Conservation (phyloP, 495 filamentous ascomycete genomes). For the Mytilinidion resinicola region DNA sequence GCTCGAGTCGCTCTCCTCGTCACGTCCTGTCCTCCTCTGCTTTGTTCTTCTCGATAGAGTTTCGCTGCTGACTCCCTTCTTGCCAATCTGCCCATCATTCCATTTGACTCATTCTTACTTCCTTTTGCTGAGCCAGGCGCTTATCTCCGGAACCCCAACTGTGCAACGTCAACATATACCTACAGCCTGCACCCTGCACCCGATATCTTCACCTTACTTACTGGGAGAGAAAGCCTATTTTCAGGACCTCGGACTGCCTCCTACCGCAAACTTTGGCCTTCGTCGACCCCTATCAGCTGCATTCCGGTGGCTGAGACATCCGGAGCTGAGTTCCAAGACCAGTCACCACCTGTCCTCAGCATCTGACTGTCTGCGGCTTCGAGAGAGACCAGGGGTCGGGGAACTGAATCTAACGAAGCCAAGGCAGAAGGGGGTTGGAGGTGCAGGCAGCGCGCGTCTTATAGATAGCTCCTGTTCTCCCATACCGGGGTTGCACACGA, state of each 20-base stretch:
- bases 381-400: neutral
- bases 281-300: neutral
- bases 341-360: slow-evolving; percentile 22
- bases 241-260: neutral
- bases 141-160: neutral
- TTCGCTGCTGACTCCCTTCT: neutral
- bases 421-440: neutral
- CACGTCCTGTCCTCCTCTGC: too few species aligned
- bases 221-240: neutral
- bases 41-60: neutral
- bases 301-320: slow-evolving; percentile 4
- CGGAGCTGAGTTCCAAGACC: slow-evolving; percentile 4
- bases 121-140: neutral
- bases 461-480: neutral
- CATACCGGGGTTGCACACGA: slow-evolving; percentile 1
- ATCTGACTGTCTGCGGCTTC: slow-evolving; percentile 12
- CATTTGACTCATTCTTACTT: neutral
- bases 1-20: too few species aligned
- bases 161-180: neutral
- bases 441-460: neutral
- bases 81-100: neutral
- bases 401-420: neutral
- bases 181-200: neutral
- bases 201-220: neutral
- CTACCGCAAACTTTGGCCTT: neutral